Conservation (phyloP, 768 basidiomycete species). For the Leccinum ochraceum region DNA sequence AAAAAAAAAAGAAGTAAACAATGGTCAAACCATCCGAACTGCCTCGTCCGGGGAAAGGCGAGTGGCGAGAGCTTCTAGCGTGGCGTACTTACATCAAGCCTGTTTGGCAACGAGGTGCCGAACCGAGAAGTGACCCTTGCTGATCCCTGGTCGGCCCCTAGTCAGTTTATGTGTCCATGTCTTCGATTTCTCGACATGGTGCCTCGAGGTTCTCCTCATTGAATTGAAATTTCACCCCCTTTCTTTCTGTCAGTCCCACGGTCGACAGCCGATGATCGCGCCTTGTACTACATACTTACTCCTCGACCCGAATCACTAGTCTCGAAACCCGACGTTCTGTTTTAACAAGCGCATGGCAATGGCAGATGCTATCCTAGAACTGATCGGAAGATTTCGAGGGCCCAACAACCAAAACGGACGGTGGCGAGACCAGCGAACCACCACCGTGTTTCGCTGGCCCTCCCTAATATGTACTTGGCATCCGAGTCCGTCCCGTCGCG, state of each 20-base stretch:
- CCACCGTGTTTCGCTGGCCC: not conserved
- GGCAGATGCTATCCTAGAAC: no score
- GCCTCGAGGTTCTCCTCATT: not conserved
- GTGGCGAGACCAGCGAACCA: no score
- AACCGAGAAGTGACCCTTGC: not conserved
- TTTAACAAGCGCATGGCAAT: no score
- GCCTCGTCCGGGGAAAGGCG: not conserved
- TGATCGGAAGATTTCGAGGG: no score
- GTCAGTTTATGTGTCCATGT: not conserved
- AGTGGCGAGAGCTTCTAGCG: not conserved
- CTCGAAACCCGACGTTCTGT: no score
- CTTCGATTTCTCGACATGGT: not conserved
- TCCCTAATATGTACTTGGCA: not conserved
- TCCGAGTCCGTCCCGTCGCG: not conserved
- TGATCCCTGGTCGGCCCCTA: not conserved
- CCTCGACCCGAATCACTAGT: no score
- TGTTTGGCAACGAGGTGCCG: not conserved
- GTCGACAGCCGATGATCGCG: not conserved
- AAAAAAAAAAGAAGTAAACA: not conserved
- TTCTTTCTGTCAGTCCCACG: not conserved
- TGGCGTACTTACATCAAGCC: not conserved
- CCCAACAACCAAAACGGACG: no score
- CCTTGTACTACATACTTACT: not conserved
- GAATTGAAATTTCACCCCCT: not conserved
- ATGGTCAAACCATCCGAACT: not conserved